These are phyloP conservation scores for Discostella stelligera DNA, from an alignment of 352 stramenopile genomes.

Conservation along the genomic window DNA sequence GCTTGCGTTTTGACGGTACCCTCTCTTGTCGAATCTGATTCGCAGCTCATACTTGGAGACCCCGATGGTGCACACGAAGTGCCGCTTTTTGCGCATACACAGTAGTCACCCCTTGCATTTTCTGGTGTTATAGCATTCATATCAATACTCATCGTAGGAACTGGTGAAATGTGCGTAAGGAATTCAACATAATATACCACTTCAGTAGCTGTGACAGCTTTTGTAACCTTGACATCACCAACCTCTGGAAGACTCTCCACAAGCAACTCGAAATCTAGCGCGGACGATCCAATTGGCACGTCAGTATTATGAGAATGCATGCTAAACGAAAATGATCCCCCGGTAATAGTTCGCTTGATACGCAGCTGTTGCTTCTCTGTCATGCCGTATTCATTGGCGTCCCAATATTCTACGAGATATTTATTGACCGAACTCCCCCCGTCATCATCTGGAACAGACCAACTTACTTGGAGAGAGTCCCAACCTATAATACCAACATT, in stretches of 20 bases:
- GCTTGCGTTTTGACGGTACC: conserved; percentile 31
- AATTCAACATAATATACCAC: conserved; percentile 55
- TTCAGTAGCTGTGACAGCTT: conserved; percentile 19
- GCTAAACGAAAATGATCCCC: conserved; percentile 56
- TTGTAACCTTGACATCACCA: conserved; percentile 41
- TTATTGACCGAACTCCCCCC: conserved; percentile 83
- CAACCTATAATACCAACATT: conserved; percentile 63
- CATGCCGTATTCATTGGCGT: conserved; percentile 39
- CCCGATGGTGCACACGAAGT: conserved; percentile 28
- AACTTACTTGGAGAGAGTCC: conserved; percentile 83
- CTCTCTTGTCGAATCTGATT: conserved; percentile 84
- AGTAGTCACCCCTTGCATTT: conserved; percentile 35
- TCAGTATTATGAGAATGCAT: conserved; percentile 79
- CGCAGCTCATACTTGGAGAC: conserved; percentile 66
- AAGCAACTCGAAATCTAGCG: conserved; percentile 78
- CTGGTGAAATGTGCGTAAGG: conserved; percentile 42
- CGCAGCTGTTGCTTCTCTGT: conserved; percentile 62
- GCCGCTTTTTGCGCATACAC: conserved; percentile 43
- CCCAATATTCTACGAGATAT: conserved; percentile 87
- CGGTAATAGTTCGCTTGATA: conserved; percentile 87
- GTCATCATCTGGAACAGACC: conserved; percentile 85
- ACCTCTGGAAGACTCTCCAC: conserved; percentile 90
- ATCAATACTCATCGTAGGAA: conserved; percentile 37
- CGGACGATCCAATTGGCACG: conserved; percentile 82
- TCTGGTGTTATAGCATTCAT: conserved; percentile 30